Base-by-base conservation (phyloP, 805 yeast species). In the Sugiyamaella americana region DNA sequence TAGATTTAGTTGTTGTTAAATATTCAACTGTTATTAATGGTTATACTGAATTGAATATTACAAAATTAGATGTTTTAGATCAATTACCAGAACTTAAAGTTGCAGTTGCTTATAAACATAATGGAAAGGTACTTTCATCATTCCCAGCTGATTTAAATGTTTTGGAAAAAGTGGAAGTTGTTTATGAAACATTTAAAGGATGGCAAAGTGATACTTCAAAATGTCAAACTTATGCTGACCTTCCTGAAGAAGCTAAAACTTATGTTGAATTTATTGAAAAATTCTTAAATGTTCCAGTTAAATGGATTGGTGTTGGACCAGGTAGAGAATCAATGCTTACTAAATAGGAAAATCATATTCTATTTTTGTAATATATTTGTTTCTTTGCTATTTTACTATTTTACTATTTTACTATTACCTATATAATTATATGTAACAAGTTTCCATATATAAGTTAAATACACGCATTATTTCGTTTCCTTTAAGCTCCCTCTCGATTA, bases 241-340 rank as follows among this genome's bases (percentile, higher is more conserved):
- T 93, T 62, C 98, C 98, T 41, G 81, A 74, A 63, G 83, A 86
- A 58, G 96, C 98, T 41, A 78, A 85, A 72, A 77, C 76, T 55
- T 93, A 93, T 69, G 74, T 93, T 68, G 73, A 76, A 56, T 93
- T 68, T 66, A 91, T 93, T 61, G 98, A 88, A 70, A 82, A 87
- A 53, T 89, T 75, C 61, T 73, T 89, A 52, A 74, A 76, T 41
- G 91, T 87, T 49, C 95, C 95, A 47, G 76, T 93, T 53, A 84
- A 84, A 66, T 93, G 97, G 97, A 93, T 93, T 52, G 98, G 98
- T 64, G 93, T 95, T 48, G 98, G 98, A 53, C 97, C 98, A 53
- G 95, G 87, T 45, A 85, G 98, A 72, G 95, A 84, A 48, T 80
- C 89, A 32, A 89, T 88, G 96, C 75, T 88, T 58, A 80, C 10